Percentiles rank a stretch among this genome's conserved stretches.
Conservation (phyloP, 164 flowering plant genomes). For the Tetracentron sinense region DNA sequence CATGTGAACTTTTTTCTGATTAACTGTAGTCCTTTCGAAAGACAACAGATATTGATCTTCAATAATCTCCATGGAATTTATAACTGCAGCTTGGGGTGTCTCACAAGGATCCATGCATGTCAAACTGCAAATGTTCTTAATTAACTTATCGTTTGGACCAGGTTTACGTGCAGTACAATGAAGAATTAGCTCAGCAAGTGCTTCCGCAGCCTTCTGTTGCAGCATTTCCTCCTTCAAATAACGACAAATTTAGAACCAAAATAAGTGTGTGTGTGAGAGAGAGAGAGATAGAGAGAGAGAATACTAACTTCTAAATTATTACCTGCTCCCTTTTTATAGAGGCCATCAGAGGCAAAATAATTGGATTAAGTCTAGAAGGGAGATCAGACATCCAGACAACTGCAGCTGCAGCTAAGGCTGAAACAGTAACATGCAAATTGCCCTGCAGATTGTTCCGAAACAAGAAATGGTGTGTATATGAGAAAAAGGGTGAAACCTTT, state of each 20-base stretch:
- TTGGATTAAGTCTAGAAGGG: slow-evolving; percentile 80
- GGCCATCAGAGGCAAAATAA: slow-evolving; percentile 95
- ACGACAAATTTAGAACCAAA: background rate
- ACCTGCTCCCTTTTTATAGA: slow-evolving; percentile 96
- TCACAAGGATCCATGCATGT: slow-evolving; percentile 89
- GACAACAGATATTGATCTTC: slow-evolving; percentile 83
- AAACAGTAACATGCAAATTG: slow-evolving; percentile 89
- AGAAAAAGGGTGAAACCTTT: background rate
- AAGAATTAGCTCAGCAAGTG: slow-evolving; percentile 85
- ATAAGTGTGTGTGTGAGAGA: background rate
- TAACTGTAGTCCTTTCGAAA: slow-evolving; percentile 43
- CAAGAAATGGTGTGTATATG: slow-evolving; percentile 4
- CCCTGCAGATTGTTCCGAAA: slow-evolving; percentile 44
- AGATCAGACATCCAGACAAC: slow-evolving; percentile 94
- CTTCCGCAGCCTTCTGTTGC: slow-evolving; percentile 92
- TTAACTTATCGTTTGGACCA: slow-evolving; percentile 88
- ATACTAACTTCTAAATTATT: background rate
- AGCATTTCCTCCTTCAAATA: slow-evolving; percentile 73
- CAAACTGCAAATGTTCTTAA: slow-evolving; percentile 84
- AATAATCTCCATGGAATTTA: slow-evolving; percentile 63
- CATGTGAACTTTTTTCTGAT: slow-evolving; percentile 51
- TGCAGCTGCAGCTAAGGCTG: slow-evolving; percentile 85
- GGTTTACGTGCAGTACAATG: slow-evolving; percentile 74
- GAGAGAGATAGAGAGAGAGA: background rate
- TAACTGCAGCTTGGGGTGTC: slow-evolving; percentile 82